Base-by-base conservation (phyloP, 352 stramenopile species). In the Sclerospora graminicola region DNA sequence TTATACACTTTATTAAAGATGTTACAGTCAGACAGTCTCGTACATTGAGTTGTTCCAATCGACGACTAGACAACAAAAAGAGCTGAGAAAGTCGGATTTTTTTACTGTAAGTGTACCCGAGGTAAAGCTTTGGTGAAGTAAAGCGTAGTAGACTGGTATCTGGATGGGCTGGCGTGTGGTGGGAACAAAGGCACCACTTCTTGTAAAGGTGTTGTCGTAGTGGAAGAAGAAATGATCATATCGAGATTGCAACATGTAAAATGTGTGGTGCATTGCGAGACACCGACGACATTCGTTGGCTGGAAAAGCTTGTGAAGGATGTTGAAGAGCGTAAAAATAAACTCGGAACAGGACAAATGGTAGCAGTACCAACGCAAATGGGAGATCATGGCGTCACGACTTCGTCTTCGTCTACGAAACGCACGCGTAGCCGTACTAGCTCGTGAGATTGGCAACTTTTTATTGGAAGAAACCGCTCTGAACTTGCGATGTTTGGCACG, bases 21-120 rank as follows among this genome's bases (percentile, higher is more conserved):
- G 50, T 87, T 1, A 8, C 50, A 7, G 28, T 30, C 19, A 70
- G 58, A 10, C 59, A 31, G 54, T 84, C 30, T 87, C 77, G 21
- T 89, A 89, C 45, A 42, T 82, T 2, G 77, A 89, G 57, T 41
- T 89, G 16, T 27, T 89, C 15, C 57, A 80, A 33, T 73, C 67
- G 4, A 72, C 63, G 0, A n/a, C 14, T 0, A 45, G 35, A 5
- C 64, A 74, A 23, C 63, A 53, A 38, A 43, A 9, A 0, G 57
- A 63, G 28, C 48, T 89, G 8, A 52, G 46, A 1, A 43, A 51
- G 4, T 89, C 74, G 30, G 87, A 87, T 31, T 89, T 87, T 37
- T 89, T 89, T 24, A 67, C 3, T 89, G 77, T 35, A 8, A 54
- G 6, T 89, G 77, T 41, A 5, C 9, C 10, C 61, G 67, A 2